Base-by-base conservation (phyloP, 73 alveolate species). In the Blepharisma japonicum region DNA sequence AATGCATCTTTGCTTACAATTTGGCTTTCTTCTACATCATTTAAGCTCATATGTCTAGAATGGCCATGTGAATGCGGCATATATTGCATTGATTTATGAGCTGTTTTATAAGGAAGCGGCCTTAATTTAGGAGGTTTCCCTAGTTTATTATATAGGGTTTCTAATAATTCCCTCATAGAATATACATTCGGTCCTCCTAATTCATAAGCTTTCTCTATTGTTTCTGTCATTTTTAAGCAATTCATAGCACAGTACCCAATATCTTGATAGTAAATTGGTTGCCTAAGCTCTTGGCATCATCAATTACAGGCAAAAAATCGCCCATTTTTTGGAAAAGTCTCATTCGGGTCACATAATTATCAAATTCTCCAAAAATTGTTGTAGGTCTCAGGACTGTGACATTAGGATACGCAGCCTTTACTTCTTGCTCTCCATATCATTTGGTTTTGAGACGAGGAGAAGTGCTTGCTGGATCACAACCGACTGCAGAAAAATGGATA, bases 121-220 rank as follows among this genome's bases (percentile, higher is more conserved):
- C 81, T 85, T 11, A 81, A 55, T 68, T 82, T 85, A 27, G 86
- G 92, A 51, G 92, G 92, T 48, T 81, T 55, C 18, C 81, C 83
- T 20, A 82, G 53, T 51, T 80, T 71, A 55, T 85, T 74, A 50
- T 61, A 81, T 18, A 85, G 48, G 66, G 81, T 85, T 85, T 85
- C 92, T 23, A 56, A 85, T 53, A 77, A 14, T 71, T 85, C 92
- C 21, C 68, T 55, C 81, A 72, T 48, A 14, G 89, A 23, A 71
- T 85, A 85, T 4, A 85, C 92, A 42, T 85, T 90, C 46, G 92
- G 92, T 23, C 92, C 92, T 53, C 92, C 92, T 14, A 78, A 80
- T 82, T 85, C 92, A 47, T 85, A 85, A 38, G 85, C 81, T 55
- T 71, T 50, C 25, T 86, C 92, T 48, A 72, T 56, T 3, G 87